A percentile compares a stretch with the other conserved stretches of the same genome.
These are phyloP conservation scores for Xylaria castorea DNA, from an alignment of 495 filamentous ascomycete genomes.

Conservation along the genomic window DNA sequence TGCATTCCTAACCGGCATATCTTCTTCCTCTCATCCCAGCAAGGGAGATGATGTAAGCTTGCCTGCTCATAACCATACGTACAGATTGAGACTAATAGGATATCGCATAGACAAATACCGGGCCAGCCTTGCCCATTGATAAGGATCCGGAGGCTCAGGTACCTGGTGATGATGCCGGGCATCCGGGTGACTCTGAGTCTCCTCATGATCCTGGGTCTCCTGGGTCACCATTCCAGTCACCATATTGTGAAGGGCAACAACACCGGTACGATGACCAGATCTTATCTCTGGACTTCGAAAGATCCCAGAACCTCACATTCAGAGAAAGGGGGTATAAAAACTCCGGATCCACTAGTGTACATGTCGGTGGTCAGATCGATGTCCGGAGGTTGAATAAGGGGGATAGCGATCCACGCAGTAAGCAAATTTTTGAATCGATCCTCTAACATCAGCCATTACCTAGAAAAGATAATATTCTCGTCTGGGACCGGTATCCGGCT, in stretches of 20 bases:
- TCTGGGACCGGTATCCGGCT: background rate
- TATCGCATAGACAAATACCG: conserved; percentile 30
- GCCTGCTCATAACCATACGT: background rate
- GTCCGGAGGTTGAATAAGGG: conserved; percentile 43
- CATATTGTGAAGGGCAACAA: conserved; percentile 39
- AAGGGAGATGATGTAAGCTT: conserved; percentile 9
- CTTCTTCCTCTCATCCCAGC: conserved; percentile 10
- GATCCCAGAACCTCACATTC: conserved; percentile 40
- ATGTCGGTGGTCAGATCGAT: conserved; percentile 48
- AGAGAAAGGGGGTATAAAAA: conserved; percentile 29
- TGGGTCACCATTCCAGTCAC: conserved; percentile 29
- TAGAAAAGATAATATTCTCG: background rate
- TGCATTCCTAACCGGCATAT: conserved; percentile 36
- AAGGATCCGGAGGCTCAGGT: conserved; percentile 14
- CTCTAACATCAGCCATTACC: background rate
- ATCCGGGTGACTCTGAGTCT: background rate
- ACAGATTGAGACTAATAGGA: conserved; percentile 18
- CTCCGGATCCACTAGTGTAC: conserved; percentile 33
- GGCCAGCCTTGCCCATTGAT: conserved; percentile 21
- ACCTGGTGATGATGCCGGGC: conserved; percentile 3
- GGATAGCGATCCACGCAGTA: conserved; percentile 33
- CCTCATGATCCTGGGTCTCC: conserved; percentile 22
- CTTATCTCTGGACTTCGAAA: conserved; percentile 41
- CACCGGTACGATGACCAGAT: conserved; percentile 41
- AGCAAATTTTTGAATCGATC: background rate